A percentile compares a stretch with the other conserved stretches of the same genome.
phyloP scores from a whole-genome alignment of 2,329 filamentous ascomycete genomes.

The Didymella segeticola region DNA sequence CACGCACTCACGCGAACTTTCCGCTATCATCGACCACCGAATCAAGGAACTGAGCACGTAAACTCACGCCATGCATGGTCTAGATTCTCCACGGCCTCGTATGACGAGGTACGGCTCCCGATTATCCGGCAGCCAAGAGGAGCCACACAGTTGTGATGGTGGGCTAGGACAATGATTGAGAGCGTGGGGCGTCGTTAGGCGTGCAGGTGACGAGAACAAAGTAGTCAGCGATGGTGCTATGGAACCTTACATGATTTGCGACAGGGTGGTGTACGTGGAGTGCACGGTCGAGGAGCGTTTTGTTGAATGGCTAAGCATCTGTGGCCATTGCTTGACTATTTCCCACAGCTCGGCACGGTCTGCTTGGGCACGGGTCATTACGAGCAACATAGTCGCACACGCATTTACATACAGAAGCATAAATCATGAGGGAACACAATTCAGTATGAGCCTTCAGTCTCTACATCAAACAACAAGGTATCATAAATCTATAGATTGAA shows the following conservation, averaged over 20 bases:
- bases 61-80: background rate
- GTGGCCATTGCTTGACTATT: background rate
- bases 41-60: conserved; percentile 29
- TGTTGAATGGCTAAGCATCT: background rate
- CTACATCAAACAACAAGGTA: conserved; percentile 13
- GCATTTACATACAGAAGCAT: background rate
- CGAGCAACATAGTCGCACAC: background rate
- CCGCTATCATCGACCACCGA: conserved; percentile 25
- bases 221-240: background rate
- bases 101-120: background rate
- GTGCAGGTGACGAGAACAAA: background rate
- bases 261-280: background rate
- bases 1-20: conserved; percentile 31
- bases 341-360: background rate
- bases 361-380: background rate
- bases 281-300: background rate
- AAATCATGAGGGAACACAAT: background rate
- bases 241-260: background rate
- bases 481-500: conserved; percentile 10
- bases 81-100: background rate
- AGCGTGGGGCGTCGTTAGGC: background rate
- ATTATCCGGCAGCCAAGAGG: background rate
- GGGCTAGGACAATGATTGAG: background rate
- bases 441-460: background rate
- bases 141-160: background rate